These are phyloP conservation scores for Amanita rimosa DNA, from an alignment of 768 basidiomycete species.

Conservation along the genomic window DNA sequence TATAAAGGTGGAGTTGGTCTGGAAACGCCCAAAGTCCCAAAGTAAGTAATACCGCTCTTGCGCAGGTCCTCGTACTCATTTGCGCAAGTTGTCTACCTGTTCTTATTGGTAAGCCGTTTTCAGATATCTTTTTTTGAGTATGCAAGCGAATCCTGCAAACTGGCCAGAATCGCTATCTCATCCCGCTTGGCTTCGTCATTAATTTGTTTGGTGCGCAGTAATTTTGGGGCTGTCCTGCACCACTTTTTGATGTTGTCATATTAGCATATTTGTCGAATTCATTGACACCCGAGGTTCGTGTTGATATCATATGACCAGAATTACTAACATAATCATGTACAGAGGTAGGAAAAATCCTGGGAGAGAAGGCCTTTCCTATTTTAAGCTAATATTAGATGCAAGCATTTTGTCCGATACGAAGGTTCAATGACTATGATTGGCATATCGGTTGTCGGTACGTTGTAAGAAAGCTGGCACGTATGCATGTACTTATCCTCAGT, in stretches of 20 bases:
- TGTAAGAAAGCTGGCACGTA: not conserved
- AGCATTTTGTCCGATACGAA: constrained; percentile 37
- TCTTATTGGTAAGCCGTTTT: constrained; percentile 25
- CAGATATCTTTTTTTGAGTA: not conserved
- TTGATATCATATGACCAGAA: not conserved
- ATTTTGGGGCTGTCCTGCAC: not conserved
- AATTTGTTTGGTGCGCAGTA: constrained; percentile 32
- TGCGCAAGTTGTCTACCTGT: constrained; percentile 28
- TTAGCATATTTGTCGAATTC: constrained; percentile 30
- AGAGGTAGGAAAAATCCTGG: not conserved
- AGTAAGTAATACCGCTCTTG: constrained; percentile 22
- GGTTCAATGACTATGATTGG: constrained; percentile 43
- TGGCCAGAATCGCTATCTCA: constrained; percentile 50
- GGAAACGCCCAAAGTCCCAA: constrained; percentile 35
- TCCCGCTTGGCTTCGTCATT: constrained; percentile 49
- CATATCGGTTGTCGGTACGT: constrained; percentile 31
- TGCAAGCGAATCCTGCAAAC: not conserved
- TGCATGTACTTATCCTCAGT: not conserved
- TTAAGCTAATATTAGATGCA: constrained; percentile 21
- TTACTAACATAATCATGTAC: not conserved
- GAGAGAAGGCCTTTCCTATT: not conserved
- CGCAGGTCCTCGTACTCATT: not conserved
- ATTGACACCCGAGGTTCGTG: constrained; percentile 26
- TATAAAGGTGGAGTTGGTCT: constrained; percentile 37
- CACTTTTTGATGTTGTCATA: not conserved